Conservation (phyloP, 306 rosid genomes). For the Clitoria ternatea region DNA sequence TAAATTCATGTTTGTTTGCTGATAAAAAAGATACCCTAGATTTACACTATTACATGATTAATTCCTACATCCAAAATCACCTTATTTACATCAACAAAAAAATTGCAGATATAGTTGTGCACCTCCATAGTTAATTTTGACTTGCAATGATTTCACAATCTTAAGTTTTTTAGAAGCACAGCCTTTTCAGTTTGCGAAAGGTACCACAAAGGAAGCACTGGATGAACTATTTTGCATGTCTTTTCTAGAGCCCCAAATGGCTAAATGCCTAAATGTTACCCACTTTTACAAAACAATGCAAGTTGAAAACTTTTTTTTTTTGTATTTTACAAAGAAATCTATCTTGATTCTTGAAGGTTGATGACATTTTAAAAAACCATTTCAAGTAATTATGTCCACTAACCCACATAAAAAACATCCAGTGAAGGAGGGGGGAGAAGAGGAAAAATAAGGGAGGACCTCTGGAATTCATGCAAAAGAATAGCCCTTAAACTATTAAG, state of each 20-base stretch:
- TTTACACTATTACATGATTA: too few relatives aligned
- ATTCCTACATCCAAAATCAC: too few relatives aligned
- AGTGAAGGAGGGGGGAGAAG: not conserved
- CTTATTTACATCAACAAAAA: too few relatives aligned
- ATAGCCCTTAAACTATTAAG: conserved; percentile 15
- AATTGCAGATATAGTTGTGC: not conserved
- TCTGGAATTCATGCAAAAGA: not conserved
- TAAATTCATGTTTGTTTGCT: too few relatives aligned
- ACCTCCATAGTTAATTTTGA: not conserved
- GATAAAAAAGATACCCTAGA: too few relatives aligned
- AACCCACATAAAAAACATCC: conserved; percentile 1
- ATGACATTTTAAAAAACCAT: conserved; percentile 8
- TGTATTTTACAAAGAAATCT: not conserved
- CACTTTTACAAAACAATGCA: conserved; percentile 12
- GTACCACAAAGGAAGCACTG: not conserved
- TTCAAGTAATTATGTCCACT: not conserved
- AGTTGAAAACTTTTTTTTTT: not conserved
- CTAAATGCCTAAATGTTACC: conserved; percentile 2
- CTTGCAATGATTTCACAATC: not conserved
- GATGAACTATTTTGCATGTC: not conserved
- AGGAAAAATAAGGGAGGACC: not conserved
- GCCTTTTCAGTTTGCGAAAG: not conserved
- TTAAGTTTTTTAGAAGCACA: conserved; percentile 7
- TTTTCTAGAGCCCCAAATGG: conserved; percentile 4
- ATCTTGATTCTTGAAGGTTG: conserved; percentile 8